These are phyloP conservation scores for Geotrichum armillariae DNA, from an alignment of 1,139 yeast species.

Conservation along the genomic window DNA sequence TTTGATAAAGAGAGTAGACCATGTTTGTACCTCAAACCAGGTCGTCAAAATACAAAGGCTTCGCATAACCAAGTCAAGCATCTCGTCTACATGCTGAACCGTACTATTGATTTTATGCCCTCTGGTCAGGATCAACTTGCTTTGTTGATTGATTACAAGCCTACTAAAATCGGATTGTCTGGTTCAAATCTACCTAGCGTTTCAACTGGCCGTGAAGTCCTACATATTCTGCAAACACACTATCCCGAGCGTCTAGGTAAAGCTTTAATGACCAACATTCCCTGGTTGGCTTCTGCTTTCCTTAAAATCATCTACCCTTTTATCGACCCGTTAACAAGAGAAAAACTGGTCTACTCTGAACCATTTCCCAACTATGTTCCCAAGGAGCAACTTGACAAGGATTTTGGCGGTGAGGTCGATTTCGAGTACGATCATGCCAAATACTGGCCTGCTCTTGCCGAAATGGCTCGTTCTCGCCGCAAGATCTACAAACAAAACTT, in stretches of 20 bases:
- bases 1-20: constrained; percentile 89
- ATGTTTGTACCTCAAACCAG: constrained; percentile 84
- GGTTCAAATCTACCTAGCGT: constrained; percentile 80
- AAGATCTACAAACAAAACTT: constrained; percentile 61
- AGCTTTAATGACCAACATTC: constrained; percentile 87
- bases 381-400: constrained; percentile 72
- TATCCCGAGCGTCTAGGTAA: constrained; percentile 94
- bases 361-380: constrained; percentile 86
- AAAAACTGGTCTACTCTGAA: constrained; percentile 85
- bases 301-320: constrained; percentile 88
- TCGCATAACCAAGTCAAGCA: constrained; percentile 89
- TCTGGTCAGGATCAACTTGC: constrained; percentile 94
- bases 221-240: constrained; percentile 87
- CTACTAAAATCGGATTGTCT: constrained; percentile 50
- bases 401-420: constrained; percentile 80
- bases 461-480: constrained; percentile 58
- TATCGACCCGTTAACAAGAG: constrained; percentile 91
- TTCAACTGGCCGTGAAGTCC: constrained; percentile 74
- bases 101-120: constrained; percentile 91
- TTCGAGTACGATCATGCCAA: constrained; percentile 76
- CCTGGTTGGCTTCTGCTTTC: constrained; percentile 90
- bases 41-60: constrained; percentile 88
- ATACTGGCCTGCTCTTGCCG: constrained; percentile 75
- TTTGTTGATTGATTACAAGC: constrained; percentile 83
- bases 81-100: constrained; percentile 85